Percentiles rank a stretch among this genome's conserved stretches.
phyloP scores from a whole-genome alignment of 495 filamentous ascomycete genomes.

The Cenococcum geophilum region DNA sequence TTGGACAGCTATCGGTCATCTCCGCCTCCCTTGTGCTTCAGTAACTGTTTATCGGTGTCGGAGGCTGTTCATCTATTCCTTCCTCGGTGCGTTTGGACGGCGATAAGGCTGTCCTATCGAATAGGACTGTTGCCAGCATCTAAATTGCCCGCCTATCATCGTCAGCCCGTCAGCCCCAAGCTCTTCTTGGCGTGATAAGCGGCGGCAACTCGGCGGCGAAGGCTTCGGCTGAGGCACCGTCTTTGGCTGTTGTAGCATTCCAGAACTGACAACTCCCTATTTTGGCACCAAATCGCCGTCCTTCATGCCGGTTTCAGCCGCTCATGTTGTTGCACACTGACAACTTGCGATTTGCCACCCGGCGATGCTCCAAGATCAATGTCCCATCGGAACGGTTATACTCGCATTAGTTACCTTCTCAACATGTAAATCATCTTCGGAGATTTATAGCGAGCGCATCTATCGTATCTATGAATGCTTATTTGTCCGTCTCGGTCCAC shows the following conservation, averaged over 20 bases:
- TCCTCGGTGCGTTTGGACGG: neutral
- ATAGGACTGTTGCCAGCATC: neutral
- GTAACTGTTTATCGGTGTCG: neutral
- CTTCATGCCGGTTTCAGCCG: neutral
- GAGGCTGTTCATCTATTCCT: too few relatives aligned
- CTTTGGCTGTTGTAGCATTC: slow-evolving; percentile 23
- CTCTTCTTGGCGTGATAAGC: slow-evolving; percentile 6
- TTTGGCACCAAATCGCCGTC: neutral
- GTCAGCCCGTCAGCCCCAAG: neutral
- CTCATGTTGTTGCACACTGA: neutral
- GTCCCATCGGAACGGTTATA: too few relatives aligned
- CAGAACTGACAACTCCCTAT: slow-evolving; percentile 3
- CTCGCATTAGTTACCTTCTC: too few relatives aligned
- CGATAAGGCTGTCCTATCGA: slow-evolving; percentile 4
- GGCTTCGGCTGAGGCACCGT: slow-evolving; percentile 22
- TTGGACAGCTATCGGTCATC: slow-evolving; percentile 23
- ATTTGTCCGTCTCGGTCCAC: too few relatives aligned
- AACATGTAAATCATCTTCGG: too few relatives aligned
- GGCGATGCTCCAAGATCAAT: neutral
- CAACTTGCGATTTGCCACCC: neutral
- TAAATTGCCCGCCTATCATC: neutral
- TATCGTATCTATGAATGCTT: too few relatives aligned
- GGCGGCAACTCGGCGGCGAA: slow-evolving; percentile 4
- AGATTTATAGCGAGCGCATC: too few relatives aligned
- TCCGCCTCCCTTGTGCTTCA: slow-evolving; percentile 7